These are phyloP conservation scores for Amauroascus niger DNA, from an alignment of 2,329 filamentous ascomycete species.

Conservation along the genomic window DNA sequence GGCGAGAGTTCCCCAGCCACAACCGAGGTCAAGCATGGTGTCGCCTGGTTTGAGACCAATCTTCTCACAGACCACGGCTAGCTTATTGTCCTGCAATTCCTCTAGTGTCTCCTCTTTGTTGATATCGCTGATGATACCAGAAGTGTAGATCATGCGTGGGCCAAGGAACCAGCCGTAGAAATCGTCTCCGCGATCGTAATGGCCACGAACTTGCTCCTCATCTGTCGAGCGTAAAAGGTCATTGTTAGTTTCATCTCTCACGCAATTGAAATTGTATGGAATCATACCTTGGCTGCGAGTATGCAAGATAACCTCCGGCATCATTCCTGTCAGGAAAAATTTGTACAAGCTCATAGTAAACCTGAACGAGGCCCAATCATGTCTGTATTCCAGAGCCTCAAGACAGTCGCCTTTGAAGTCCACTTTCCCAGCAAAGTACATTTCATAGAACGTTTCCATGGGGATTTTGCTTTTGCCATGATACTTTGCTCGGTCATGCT, in stretches of 20 bases:
- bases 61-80: slow-evolving; percentile 92
- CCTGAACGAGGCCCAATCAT: slow-evolving; percentile 93
- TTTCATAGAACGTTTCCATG: slow-evolving; percentile 83
- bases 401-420: slow-evolving; percentile 91
- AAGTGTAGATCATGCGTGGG: slow-evolving; percentile 98
- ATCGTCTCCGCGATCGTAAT: slow-evolving; percentile 96
- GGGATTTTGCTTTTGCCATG: slow-evolving; percentile 43
- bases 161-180: slow-evolving; percentile 99
- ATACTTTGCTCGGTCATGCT: slow-evolving; percentile 40
- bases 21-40: slow-evolving; percentile 84
- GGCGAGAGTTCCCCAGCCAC: slow-evolving; percentile 93
- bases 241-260: background rate
- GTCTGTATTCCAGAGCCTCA: slow-evolving; percentile 83
- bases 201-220: slow-evolving; percentile 93
- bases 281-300: slow-evolving; percentile 68
- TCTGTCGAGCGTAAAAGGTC: slow-evolving; percentile 44
- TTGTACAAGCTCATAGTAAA: slow-evolving; percentile 80
- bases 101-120: slow-evolving; percentile 83
- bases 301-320: slow-evolving; percentile 87
- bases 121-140: slow-evolving; percentile 82
- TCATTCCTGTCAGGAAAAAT: slow-evolving; percentile 78
- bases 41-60: slow-evolving; percentile 75
- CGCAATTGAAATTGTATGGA: background rate
- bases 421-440: slow-evolving; percentile 92
- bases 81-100: slow-evolving; percentile 95